These are phyloP conservation scores for Pelargonium citronellum DNA, from an alignment of 441 rosid genomes.

Conservation along the genomic window DNA sequence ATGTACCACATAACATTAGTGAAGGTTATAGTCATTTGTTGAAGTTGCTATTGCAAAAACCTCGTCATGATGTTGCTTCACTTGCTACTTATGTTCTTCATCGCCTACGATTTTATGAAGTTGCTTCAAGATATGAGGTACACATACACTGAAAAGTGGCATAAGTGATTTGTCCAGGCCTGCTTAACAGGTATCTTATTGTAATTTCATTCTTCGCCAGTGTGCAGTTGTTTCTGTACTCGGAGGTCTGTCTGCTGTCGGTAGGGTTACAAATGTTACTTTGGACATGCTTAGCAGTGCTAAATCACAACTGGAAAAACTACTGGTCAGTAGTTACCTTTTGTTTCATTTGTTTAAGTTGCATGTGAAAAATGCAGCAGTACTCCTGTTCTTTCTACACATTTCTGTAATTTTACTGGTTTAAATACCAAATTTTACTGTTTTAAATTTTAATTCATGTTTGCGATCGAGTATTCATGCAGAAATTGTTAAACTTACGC, in stretches of 20 bases:
- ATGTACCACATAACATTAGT: constrained; percentile 63
- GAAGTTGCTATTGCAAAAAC: constrained; percentile 72
- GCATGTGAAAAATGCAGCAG: constrained; percentile 12
- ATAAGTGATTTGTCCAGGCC: constrained; percentile 3
- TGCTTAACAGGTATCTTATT: constrained; percentile 12
- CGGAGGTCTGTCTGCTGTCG: constrained; percentile 47
- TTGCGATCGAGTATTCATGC: constrained; percentile 43
- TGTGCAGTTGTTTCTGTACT: constrained; percentile 59
- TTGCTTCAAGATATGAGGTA: constrained; percentile 90
- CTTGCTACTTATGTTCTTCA: constrained; percentile 69
- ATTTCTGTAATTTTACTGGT: constrained; percentile 13
- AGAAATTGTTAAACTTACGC: constrained; percentile 67
- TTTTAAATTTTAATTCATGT: constrained; percentile 24
- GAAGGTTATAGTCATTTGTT: constrained; percentile 71
- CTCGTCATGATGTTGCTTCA: constrained; percentile 77
- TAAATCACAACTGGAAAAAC: constrained; percentile 69
- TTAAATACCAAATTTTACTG: constrained; percentile 15
- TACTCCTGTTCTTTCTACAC: constrained; percentile 13
- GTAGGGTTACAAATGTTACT: constrained; percentile 33
- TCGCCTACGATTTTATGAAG: constrained; percentile 86
- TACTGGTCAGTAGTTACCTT: constrained; percentile 55
- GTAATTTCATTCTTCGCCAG: constrained; percentile 44
- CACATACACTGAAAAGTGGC: constrained; percentile 8
- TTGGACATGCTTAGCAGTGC: constrained; percentile 47
- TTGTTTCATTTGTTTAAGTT: constrained; percentile 15